Base-by-base conservation (phyloP, 2,329 filamentous ascomycete species). In the Claviceps monticola region DNA sequence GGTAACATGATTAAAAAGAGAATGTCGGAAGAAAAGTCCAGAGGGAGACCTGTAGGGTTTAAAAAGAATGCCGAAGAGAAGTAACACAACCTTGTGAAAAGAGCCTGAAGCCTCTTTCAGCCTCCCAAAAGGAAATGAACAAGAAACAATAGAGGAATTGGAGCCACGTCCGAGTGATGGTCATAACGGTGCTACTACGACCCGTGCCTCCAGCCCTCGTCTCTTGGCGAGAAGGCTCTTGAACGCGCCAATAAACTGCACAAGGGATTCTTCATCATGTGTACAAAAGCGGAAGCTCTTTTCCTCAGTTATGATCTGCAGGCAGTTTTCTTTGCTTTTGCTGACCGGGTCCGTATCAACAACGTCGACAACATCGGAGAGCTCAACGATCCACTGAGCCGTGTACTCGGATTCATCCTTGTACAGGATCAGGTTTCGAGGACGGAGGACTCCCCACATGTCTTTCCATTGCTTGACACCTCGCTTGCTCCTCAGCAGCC, bases 241-340 rank as follows among this genome's bases (percentile, higher is more conserved):
- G 70, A 96, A 82, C 0, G 89, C 87, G 2, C 91, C 93, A 1
- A 98, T 74, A 71, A 88, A 95, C 57, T 84, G 84, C 41, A 90
- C 82, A 52, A 97, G 71, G 1, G 78, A 75, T 61, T 96, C 88
- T 65, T 98, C 93, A 60, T 88, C 82, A 19, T 79, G 74, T 0
- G 89, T 81, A 62, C 84, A 87, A 57, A 93, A 85, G 34, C 83
- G 79, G 60, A 84, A 87, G 51, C 79, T 86, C 69, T 88, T 93
- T 63, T 97, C 91, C 60, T 96, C 91, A 38, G 86, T 87, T 61
- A 98, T 95, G 60, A 97, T 78, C 67, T 97, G 91, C 64, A 97
- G 75, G 66, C 93, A 97, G 63, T 86, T 82, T 46, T 76, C 78
- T 71, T 95, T 96, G 59, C 82, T 93, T 62, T 79, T 84, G 61